phyloP scores from a whole-genome alignment of 1,139 yeast species.

The Yamadazyma oceani region DNA sequence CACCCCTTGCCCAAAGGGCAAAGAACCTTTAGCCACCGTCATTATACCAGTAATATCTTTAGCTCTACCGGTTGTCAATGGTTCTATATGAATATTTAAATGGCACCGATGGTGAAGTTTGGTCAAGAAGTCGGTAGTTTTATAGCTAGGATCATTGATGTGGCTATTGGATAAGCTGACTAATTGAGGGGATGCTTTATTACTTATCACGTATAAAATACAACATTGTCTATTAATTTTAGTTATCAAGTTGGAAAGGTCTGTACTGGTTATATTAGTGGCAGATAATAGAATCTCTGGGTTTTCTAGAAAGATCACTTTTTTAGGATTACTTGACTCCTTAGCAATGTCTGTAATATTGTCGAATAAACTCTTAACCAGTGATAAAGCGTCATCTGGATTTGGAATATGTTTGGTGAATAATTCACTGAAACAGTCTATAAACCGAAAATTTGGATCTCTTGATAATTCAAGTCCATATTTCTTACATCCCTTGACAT shows the following conservation, averaged over 20 bases:
- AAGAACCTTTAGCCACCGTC: slow-evolving; percentile 54
- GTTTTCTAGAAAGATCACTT: slow-evolving; percentile 42
- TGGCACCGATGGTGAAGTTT: slow-evolving; percentile 53
- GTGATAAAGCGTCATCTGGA: slow-evolving; percentile 21
- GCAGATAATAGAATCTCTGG: slow-evolving; percentile 52
- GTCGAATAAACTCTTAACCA: slow-evolving; percentile 25
- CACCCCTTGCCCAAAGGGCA: slow-evolving; percentile 23
- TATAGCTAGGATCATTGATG: slow-evolving; percentile 33
- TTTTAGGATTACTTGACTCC: slow-evolving; percentile 14
- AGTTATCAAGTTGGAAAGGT: slow-evolving; percentile 35
- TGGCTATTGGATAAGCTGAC: slow-evolving; percentile 30
- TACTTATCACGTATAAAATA: slow-evolving; percentile 34
- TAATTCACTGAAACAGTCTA: slow-evolving; percentile 46
- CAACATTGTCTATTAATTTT: slow-evolving; percentile 34
- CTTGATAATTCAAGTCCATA: slow-evolving; percentile 40
- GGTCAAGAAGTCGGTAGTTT: slow-evolving; percentile 45
- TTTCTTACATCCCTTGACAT: slow-evolving; percentile 40
- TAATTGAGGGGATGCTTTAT: slow-evolving; percentile 41
- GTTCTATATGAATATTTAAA: slow-evolving; percentile 54
- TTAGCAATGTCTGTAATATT: slow-evolving; percentile 15
- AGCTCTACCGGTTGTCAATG: slow-evolving; percentile 79
- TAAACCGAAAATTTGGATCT: slow-evolving; percentile 33
- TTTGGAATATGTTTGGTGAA: slow-evolving; percentile 30
- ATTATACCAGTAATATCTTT: slow-evolving; percentile 78
- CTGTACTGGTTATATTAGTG: slow-evolving; percentile 32